Conservation (phyloP, 768 basidiomycete genomes). For the Naganishia friedmannii region DNA sequence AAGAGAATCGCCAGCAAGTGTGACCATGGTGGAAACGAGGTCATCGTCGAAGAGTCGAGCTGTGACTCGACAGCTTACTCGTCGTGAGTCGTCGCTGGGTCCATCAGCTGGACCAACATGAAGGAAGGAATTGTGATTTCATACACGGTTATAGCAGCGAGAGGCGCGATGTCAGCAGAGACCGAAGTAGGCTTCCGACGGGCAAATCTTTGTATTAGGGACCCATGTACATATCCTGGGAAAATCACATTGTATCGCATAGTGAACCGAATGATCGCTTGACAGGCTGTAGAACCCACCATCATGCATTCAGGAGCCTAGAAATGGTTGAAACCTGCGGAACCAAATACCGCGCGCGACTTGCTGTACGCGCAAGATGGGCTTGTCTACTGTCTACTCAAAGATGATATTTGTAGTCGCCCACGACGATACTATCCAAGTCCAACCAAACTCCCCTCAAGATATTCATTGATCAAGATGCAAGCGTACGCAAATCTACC, state of each 20-base stretch:
- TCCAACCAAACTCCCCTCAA: background rate
- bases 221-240: background rate
- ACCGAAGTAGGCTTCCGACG: background rate
- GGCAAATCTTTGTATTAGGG: background rate
- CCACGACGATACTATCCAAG: too few relatives aligned
- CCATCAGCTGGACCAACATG: too few relatives aligned
- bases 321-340: background rate
- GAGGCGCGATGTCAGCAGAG: background rate
- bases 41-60: background rate
- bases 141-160: background rate
- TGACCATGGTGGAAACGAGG: background rate
- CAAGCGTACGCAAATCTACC: constrained; percentile 8
- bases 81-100: background rate
- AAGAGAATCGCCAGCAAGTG: background rate
- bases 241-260: background rate
- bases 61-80: background rate
- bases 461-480: background rate
- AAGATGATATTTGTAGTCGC: background rate
- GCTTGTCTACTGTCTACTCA: background rate
- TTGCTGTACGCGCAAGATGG: background rate
- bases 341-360: background rate
- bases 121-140: too few relatives aligned
- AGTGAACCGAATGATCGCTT: background rate
- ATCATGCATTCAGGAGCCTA: too few relatives aligned
- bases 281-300: background rate